A percentile compares a stretch with the other conserved stretches of the same genome.
phyloP scores from a whole-genome alignment of 495 filamentous ascomycete species.

The Astrothelium subdiscretum region DNA sequence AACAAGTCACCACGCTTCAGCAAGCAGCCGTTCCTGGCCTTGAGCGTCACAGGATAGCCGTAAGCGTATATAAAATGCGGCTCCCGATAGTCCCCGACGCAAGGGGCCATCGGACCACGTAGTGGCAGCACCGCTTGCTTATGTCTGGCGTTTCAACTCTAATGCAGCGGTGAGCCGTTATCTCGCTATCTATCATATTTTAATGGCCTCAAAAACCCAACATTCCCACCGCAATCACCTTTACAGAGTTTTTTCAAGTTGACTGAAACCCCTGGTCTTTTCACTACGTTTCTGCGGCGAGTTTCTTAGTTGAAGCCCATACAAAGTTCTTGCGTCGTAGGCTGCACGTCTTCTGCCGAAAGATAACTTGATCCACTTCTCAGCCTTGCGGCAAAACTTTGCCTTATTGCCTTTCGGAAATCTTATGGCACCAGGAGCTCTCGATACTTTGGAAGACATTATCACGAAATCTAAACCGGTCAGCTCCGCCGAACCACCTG shows the following conservation, averaged over 20 bases:
- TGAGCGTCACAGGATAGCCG: not conserved
- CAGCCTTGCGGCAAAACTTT: not conserved
- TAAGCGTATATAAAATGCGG: not conserved
- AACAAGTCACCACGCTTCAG: not conserved
- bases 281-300: too few relatives aligned
- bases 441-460: not conserved
- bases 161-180: conserved; percentile 1
- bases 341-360: too few relatives aligned
- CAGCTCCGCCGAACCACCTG: not conserved
- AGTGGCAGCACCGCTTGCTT: not conserved
- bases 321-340: too few relatives aligned
- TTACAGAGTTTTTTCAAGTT: too few relatives aligned
- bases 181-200: not conserved
- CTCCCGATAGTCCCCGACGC: not conserved
- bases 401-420: not conserved
- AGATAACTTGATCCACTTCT: not conserved
- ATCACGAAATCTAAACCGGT: not conserved
- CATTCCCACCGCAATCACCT: too few relatives aligned
- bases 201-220: not conserved
- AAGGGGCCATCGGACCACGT: not conserved
- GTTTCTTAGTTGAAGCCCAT: too few relatives aligned
- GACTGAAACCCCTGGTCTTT: too few relatives aligned
- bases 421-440: conserved; percentile 2
- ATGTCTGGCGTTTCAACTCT: not conserved
- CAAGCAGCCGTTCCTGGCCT: not conserved